Conservation (phyloP, 768 basidiomycete genomes). For the Plicaturopsis crispa region DNA sequence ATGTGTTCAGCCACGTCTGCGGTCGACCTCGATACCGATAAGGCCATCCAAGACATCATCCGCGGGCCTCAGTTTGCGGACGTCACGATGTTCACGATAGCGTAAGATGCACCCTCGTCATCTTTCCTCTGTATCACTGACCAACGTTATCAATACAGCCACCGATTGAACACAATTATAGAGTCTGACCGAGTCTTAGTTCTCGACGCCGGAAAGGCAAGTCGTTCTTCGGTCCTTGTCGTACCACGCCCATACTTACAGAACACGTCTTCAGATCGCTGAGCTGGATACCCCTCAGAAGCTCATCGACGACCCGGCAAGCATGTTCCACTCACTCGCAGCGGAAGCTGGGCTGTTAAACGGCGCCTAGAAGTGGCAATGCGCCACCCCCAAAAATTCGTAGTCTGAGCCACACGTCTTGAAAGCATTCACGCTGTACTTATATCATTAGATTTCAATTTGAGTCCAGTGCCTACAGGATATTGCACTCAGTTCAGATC, state of each 20-base stretch:
- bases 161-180: slow-evolving; percentile 79
- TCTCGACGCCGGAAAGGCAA: slow-evolving; percentile 68
- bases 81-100: slow-evolving; percentile 83
- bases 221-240: slow-evolving; percentile 6
- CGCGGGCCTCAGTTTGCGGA: slow-evolving; percentile 68
- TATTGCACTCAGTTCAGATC: too few species aligned
- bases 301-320: slow-evolving; percentile 50
- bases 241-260: not conserved
- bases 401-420: too few species aligned
- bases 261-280: slow-evolving; percentile 36
- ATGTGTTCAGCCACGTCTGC: slow-evolving; percentile 69
- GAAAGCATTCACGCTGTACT: too few species aligned
- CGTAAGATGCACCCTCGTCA: too few species aligned
- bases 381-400: too few species aligned
- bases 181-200: slow-evolving; percentile 79
- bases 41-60: slow-evolving; percentile 83
- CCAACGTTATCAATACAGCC: slow-evolving; percentile 27
- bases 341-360: slow-evolving; percentile 49
- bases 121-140: not conserved
- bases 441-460: too few species aligned
- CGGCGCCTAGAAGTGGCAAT: too few species aligned
- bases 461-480: too few species aligned
- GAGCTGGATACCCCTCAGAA: slow-evolving; percentile 71
- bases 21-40: slow-evolving; percentile 86
- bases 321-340: slow-evolving; percentile 57